These are phyloP conservation scores for Acrocalymma vagum DNA, from an alignment of 2,329 filamentous ascomycete species.

Conservation along the genomic window DNA sequence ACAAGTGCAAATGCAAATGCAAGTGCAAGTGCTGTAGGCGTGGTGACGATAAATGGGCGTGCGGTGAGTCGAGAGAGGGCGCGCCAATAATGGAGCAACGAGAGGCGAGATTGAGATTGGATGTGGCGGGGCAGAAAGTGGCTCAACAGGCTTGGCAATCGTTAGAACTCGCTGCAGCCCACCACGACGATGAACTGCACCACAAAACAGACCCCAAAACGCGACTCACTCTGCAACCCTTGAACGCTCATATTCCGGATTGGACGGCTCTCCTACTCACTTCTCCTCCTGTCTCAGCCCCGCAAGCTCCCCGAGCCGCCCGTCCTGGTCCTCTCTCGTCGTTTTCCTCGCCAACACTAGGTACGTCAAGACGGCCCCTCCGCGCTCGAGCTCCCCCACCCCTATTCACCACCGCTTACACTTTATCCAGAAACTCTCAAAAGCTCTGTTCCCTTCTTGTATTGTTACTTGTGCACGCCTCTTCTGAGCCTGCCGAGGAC, in stretches of 20 bases:
- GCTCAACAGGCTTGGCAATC: conserved; percentile 4
- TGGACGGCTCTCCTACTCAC: conserved; percentile 20
- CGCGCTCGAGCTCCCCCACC: conserved; percentile 30
- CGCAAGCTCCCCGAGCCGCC: conserved; percentile 19
- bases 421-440: conserved; percentile 11
- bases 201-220: conserved; percentile 29
- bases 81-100: conserved; percentile 1
- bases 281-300: conserved; percentile 16
- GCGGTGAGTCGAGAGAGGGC: background rate
- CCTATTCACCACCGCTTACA: conserved; percentile 33
- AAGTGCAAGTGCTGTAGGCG: too few relatives aligned
- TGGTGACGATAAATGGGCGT: background rate
- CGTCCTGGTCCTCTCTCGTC: conserved; percentile 32
- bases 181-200: conserved; percentile 24
- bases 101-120: conserved; percentile 7
- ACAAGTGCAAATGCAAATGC: background rate
- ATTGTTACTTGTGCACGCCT: conserved; percentile 22
- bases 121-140: conserved; percentile 7
- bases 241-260: conserved; percentile 18
- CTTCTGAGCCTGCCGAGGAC: conserved; percentile 21
- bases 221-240: conserved; percentile 20
- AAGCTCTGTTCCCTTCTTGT: conserved; percentile 1
- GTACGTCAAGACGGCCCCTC: conserved; percentile 44
- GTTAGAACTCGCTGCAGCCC: conserved; percentile 21
- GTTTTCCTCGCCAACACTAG: conserved; percentile 38